phyloP scores from a whole-genome alignment of 768 basidiomycete genomes.

The Paxillus rubicundulus region DNA sequence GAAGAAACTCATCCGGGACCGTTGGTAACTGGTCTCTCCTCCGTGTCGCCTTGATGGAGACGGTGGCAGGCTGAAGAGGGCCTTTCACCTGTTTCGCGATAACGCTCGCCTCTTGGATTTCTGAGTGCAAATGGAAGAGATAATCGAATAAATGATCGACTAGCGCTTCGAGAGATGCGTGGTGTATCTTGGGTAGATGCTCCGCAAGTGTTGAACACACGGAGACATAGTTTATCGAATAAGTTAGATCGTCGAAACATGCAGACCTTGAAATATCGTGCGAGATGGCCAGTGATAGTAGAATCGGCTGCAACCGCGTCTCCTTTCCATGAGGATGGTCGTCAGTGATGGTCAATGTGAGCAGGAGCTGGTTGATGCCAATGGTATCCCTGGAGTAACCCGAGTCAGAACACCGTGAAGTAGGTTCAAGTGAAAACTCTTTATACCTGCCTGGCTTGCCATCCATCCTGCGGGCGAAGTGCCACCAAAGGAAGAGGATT shows the following conservation, averaged over 20 bases:
- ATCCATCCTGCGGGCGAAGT: no score
- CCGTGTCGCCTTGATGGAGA: conserved; percentile 40
- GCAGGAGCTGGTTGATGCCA: conserved; percentile 47
- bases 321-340: conserved; percentile 29
- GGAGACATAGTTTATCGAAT: conserved; percentile 65
- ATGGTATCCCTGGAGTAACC: conserved; percentile 31
- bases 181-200: conserved; percentile 24
- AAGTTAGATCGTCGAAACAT: conserved; percentile 47
- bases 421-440: no score
- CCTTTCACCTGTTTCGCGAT: conserved; percentile 48
- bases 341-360: conserved; percentile 39
- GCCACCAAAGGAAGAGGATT: no score
- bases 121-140: conserved; percentile 35
- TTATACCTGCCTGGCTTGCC: no score
- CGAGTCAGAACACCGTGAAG: no score
- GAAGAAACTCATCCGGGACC: conserved; percentile 19
- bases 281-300: conserved; percentile 48
- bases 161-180: conserved; percentile 47
- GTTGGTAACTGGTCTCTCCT: conserved; percentile 14
- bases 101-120: conserved; percentile 40
- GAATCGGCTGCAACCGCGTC: conserved; percentile 47
- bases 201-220: conserved; percentile 30
- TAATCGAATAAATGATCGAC: conserved; percentile 38
- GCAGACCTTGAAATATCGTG: conserved; percentile 52
- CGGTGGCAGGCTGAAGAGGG: conserved; percentile 47